Evolutionary conservation across 805 yeast species (phyloP).

Genomic region (Myxozyma geophila): DNA sequence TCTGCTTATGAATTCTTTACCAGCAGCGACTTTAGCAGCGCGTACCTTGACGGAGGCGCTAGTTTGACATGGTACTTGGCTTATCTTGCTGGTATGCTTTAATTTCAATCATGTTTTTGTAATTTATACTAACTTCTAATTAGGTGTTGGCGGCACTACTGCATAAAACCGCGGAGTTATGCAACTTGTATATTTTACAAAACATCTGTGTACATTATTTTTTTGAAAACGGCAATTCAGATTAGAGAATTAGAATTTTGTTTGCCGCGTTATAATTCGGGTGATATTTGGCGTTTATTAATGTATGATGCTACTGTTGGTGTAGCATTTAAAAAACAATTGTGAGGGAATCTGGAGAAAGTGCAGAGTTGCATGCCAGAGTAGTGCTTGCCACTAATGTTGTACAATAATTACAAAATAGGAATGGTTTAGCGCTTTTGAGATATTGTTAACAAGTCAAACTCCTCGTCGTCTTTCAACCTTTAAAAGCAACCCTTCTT

Average conservation of each 20-base stretch:
- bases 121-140: not conserved
- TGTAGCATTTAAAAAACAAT: no score
- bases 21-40: constrained; percentile 55
- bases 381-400: no score
- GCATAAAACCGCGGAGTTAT: not conserved
- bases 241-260: not conserved
- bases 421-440: no score
- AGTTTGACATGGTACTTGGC: constrained; percentile 86
- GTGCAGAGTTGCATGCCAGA: no score
- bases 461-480: not conserved
- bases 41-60: constrained; percentile 79
- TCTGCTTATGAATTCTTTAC: constrained; percentile 67
- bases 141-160: constrained; percentile 23
- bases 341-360: no score
- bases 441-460: no score
- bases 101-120: not conserved
- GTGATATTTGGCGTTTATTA: not conserved
- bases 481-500: not conserved
- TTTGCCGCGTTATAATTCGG: not conserved
- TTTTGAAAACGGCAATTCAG: not conserved
- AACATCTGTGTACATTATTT: not conserved
- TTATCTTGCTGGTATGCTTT: constrained; percentile 53
- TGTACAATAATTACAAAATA: no score
- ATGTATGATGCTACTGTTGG: no score
- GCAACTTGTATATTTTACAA: not conserved